These are phyloP conservation scores for Zea mays DNA, from an alignment of 176 grass and related monocot genomes.

Conservation along the genomic window Zm-B73-REFERENCE-NAM-5.0 NC_050099.1:157899001-157899500, in stretches of 20 bases:
- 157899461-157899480: neutral
- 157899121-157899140: neutral
- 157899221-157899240: neutral
- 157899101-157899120: neutral
- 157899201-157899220: neutral
- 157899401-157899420: neutral
- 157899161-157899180: neutral
- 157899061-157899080: neutral
- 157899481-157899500: neutral
- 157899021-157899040: neutral
- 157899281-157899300: neutral
- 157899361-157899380: neutral
- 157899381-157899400: neutral
- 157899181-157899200: neutral
- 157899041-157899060: neutral
- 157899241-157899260: neutral
- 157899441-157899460: neutral
- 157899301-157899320: neutral
- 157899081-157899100: neutral
- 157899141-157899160: neutral
- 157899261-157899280: neutral
- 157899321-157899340: neutral
- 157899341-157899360: neutral
- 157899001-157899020: conserved; percentile 1
- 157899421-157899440: neutral